Evolutionary conservation across 495 filamentous ascomycete species (phyloP), one percentile per base, ranked within the genome.

Genomic region (Pyrenula massariospora): DNA sequence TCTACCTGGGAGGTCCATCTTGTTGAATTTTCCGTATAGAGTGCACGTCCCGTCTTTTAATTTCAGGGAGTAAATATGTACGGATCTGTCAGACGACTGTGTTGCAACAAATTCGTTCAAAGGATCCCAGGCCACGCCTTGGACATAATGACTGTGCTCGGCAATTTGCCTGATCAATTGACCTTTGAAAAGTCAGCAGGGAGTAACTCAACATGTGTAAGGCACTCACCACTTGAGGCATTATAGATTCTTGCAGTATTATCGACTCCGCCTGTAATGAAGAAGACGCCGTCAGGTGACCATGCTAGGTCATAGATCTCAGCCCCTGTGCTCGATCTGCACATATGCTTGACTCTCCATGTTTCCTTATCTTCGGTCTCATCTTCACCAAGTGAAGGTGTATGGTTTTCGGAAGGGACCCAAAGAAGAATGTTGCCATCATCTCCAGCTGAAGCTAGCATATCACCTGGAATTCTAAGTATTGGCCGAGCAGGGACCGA

Each of bases 221-320:
- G 56, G 47, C 57, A 72, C 81, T 47, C 71, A 95, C 93, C 93
- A 58, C 86, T 95, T 57, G 88, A 84, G 53, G 92, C 90, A 70
- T 95, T 95, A 76, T 96, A 97, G 58, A 99, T 96, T 49, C 93
- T 78, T 52, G 94, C 91, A 65, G 97, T 83, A 68, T 99, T 99
- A 70, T 99, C 93, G 91, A 96, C 97, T 69, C 94, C 97, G 3
- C 93, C 93, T 20, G 91, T 96, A 59, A 99, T 96, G 73, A 97
- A 95, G 72, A 91, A 96, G 24, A 87, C 77, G 22, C 88, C 92
- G 73, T 99, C 93, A 10, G 93, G 93, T 22, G 93, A 96, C 93
- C 93, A 99, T 48, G 93, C 93, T 57, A 99, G 73, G 66, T 99
- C 93, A 66, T 97, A 99, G 61, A 99, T 97, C 67, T 97, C 93